phyloP scores from a whole-genome alignment of 768 basidiomycete species.

The Hemileccinum impolitum region DNA sequence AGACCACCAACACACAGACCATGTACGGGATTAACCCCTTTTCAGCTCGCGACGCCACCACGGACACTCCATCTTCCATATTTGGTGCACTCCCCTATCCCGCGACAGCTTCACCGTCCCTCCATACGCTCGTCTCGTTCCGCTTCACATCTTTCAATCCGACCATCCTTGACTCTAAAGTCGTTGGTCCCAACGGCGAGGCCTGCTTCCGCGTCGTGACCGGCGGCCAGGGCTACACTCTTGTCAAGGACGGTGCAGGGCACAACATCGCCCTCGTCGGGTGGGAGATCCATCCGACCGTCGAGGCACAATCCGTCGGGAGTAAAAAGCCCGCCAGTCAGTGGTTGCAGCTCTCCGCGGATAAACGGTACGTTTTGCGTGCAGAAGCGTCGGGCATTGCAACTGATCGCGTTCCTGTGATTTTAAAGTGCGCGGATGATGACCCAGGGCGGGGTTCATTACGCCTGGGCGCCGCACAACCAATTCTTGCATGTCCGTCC shows the following conservation, averaged over 20 bases:
- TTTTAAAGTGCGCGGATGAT: slow-evolving; percentile 37
- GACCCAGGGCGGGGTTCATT: slow-evolving; percentile 47
- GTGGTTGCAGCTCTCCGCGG: slow-evolving; percentile 54
- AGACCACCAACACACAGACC: background rate
- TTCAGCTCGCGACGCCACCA: slow-evolving; percentile 24
- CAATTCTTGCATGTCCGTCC: slow-evolving; percentile 50
- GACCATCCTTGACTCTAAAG: slow-evolving; percentile 51
- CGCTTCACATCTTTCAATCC: slow-evolving; percentile 51
- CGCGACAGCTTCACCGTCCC: slow-evolving; percentile 21
- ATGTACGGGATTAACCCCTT: slow-evolving; percentile 31
- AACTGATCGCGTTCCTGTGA: background rate
- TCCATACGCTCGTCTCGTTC: slow-evolving; percentile 39
- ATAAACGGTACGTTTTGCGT: slow-evolving; percentile 36
- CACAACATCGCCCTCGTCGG: slow-evolving; percentile 53
- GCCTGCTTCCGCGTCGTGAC: slow-evolving; percentile 50
- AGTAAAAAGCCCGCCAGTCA: slow-evolving; percentile 46
- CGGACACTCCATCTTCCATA: slow-evolving; percentile 41
- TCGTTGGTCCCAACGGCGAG: slow-evolving; percentile 49
- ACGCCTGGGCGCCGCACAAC: slow-evolving; percentile 55
- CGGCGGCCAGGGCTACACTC: slow-evolving; percentile 52
- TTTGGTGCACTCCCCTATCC: slow-evolving; percentile 63
- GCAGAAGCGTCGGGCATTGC: no score
- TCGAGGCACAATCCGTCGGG: slow-evolving; percentile 54
- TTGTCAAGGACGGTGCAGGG: slow-evolving; percentile 47
- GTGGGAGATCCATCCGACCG: slow-evolving; percentile 46